Percentiles rank a stretch among this genome's conserved stretches.
Conservation (phyloP, 1,284 basidiomycete genomes). For the Meira nashicola region DNA sequence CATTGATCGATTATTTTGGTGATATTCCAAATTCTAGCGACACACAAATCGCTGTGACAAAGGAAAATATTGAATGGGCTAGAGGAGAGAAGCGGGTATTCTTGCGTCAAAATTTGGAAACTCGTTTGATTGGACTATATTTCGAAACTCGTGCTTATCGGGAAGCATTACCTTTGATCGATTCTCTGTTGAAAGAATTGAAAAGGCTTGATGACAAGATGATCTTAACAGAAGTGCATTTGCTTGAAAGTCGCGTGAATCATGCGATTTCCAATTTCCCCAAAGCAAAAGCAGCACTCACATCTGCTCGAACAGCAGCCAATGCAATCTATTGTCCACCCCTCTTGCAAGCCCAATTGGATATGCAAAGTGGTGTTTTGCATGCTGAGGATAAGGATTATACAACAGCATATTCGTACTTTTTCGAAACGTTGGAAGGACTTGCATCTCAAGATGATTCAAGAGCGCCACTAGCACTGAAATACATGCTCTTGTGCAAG, state of each 20-base stretch:
- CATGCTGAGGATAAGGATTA: constrained; percentile 98
- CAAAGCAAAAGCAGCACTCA: constrained; percentile 92
- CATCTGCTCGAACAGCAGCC: constrained; percentile 85
- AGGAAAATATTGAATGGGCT: constrained; percentile 91
- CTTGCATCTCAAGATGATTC: constrained; percentile 59
- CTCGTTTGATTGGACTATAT: constrained; percentile 76
- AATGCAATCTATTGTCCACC: constrained; percentile 98
- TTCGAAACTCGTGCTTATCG: constrained; percentile 74
- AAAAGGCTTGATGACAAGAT: constrained; percentile 95
- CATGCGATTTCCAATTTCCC: constrained; percentile 84
- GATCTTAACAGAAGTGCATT: constrained; percentile 91
- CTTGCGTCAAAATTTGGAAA: constrained; percentile 88
- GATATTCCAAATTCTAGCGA: constrained; percentile 69
- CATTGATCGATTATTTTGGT: constrained; percentile 82
- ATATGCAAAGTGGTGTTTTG: constrained; percentile 84
- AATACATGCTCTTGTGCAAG: constrained; percentile 97
- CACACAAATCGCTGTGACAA: constrained; percentile 78
- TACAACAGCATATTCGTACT: constrained; percentile 94
- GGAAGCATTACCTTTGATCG: constrained; percentile 75
- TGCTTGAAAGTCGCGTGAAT: constrained; percentile 86
- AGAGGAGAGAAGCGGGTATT: constrained; percentile 88
- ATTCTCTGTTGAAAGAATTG: constrained; percentile 78
- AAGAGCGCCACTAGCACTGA: constrained; percentile 74
- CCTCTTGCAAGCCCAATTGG: constrained; percentile 80
- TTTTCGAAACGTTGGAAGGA: constrained; percentile 93